Conservation (phyloP, 805 yeast genomes). For the Brettanomyces custersianus region DNA sequence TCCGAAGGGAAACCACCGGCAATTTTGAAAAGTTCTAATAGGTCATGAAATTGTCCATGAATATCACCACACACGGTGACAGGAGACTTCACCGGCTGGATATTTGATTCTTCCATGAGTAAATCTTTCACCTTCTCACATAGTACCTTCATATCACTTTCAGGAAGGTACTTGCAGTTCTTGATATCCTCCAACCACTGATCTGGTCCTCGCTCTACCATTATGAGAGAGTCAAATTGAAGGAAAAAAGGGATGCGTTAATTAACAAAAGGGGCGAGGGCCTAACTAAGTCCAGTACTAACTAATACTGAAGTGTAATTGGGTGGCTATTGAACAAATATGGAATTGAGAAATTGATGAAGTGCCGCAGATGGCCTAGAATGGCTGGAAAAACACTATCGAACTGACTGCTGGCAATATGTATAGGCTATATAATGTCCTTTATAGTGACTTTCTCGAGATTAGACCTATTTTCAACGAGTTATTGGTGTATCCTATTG, state of each 20-base stretch:
- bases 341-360: too few species aligned
- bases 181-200: constrained; percentile 92
- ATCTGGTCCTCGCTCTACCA: constrained; percentile 90
- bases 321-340: too few species aligned
- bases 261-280: not conserved
- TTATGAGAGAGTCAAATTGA: too few species aligned
- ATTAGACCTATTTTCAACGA: too few species aligned
- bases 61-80: constrained; percentile 97
- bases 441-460: too few species aligned
- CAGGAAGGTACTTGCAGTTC: constrained; percentile 81
- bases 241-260: not conserved
- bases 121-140: constrained; percentile 94
- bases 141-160: constrained; percentile 89
- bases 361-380: too few species aligned
- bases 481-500: too few species aligned
- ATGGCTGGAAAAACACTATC: too few species aligned
- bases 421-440: too few species aligned
- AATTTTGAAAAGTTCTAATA: constrained; percentile 79
- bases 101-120: constrained; percentile 91
- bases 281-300: too few species aligned
- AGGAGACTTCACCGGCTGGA: constrained; percentile 88
- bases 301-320: too few species aligned
- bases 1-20: constrained; percentile 90
- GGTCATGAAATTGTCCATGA: constrained; percentile 96
- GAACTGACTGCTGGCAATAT: too few species aligned